A percentile compares a stretch with the other conserved stretches of the same genome.
Evolutionary conservation across 2,329 filamentous ascomycete species (phyloP).

Genomic region (Cladosporium sp.): DNA sequence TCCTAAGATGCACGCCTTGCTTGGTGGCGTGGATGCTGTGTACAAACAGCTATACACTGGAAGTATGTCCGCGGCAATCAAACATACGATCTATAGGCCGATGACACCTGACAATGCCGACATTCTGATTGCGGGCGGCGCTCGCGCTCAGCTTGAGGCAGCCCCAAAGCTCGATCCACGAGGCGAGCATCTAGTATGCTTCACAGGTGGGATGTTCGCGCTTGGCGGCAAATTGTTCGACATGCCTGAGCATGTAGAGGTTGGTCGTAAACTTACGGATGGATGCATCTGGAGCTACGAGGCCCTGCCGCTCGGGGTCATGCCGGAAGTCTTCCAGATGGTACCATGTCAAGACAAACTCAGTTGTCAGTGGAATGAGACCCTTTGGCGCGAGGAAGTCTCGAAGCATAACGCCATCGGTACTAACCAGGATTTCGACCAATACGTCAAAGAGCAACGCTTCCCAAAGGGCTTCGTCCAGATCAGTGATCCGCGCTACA

Average conservation of each 20-base stretch:
- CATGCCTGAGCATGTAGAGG: constrained; percentile 50
- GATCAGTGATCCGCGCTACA: constrained; percentile 43
- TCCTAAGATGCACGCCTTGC: constrained; percentile 45
- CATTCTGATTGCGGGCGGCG: constrained; percentile 44
- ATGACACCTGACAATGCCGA: constrained; percentile 45
- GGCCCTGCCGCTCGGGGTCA: constrained; percentile 53
- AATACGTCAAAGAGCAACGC: constrained; percentile 35
- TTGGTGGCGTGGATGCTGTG: constrained; percentile 42
- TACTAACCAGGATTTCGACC: constrained; percentile 24
- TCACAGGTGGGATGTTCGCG: constrained; percentile 59
- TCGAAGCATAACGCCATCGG: constrained; percentile 20
- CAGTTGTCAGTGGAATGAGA: constrained; percentile 52
- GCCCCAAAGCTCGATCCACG: constrained; percentile 42
- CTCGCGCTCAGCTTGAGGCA: constrained; percentile 30
- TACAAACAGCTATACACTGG: constrained; percentile 56
- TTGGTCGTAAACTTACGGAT: constrained; percentile 55
- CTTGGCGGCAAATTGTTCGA: constrained; percentile 56
- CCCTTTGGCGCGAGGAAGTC: constrained; percentile 44
- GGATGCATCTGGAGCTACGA: constrained; percentile 62
- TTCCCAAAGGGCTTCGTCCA: constrained; percentile 42
- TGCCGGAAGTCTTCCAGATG: constrained; percentile 57
- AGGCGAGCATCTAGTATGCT: constrained; percentile 57
- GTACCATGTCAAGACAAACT: constrained; percentile 43
- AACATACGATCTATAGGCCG: constrained; percentile 47
- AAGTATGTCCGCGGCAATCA: constrained; percentile 38